phyloP scores from a whole-genome alignment of 2,329 filamentous ascomycete species.

The Neofusicoccum parvum region DNA sequence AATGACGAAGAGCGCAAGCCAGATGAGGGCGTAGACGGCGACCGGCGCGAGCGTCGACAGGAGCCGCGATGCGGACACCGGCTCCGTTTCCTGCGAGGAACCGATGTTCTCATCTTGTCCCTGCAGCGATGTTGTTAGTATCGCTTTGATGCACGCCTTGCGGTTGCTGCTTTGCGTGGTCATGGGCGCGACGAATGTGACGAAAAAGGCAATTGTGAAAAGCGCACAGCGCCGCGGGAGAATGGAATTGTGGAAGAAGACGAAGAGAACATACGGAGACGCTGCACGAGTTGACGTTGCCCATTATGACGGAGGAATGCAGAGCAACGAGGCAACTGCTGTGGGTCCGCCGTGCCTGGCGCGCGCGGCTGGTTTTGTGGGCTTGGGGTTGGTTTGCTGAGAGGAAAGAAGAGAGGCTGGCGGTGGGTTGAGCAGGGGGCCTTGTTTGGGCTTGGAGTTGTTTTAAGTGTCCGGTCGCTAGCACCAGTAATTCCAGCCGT shows the following conservation, averaged over 20 bases:
- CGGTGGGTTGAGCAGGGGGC: not conserved
- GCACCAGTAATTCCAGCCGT: not conserved
- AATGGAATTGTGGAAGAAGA: not conserved
- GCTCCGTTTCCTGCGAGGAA: conserved; percentile 44
- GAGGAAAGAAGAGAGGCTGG: not conserved
- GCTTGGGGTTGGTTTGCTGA: not conserved
- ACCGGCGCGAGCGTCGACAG: conserved; percentile 60
- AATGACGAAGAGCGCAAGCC: conserved; percentile 55
- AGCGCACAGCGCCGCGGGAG: not conserved
- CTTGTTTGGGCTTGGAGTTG: not conserved
- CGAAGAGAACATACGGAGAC: not conserved
- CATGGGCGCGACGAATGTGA: not conserved
- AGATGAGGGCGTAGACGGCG: conserved; percentile 51
- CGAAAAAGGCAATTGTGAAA: not conserved
- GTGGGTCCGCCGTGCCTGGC: not conserved
- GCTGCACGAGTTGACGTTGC: not conserved
- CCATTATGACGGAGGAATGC: not conserved
- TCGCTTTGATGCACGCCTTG: not conserved
- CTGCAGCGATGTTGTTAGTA: conserved; percentile 8
- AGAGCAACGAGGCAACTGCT: not conserved
- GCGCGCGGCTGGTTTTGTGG: conserved; percentile 10
- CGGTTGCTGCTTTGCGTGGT: not conserved
- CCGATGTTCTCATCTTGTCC: conserved; percentile 46
- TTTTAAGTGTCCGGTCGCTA: conserved; percentile 14
- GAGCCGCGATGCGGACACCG: conserved; percentile 45